A percentile compares a stretch with the other conserved stretches of the same genome.
phyloP scores from a whole-genome alignment of 495 filamentous ascomycete species.

The Hypoxylon fuscum region DNA sequence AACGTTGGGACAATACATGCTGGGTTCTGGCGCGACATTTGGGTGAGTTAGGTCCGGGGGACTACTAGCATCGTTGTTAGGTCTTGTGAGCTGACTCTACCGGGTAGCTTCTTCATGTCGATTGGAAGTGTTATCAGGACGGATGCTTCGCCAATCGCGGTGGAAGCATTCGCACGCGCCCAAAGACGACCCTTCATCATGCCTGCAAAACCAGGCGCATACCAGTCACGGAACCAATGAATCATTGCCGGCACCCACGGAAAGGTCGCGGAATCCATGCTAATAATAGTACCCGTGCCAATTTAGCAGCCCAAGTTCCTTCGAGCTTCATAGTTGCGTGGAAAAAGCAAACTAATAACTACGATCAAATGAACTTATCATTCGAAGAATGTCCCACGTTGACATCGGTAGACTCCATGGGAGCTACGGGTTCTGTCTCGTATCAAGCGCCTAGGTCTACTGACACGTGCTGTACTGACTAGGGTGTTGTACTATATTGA shows the following conservation, averaged over 20 bases:
- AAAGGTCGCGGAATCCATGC: neutral
- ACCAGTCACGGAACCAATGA: constrained; percentile 46
- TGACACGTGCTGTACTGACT: neutral
- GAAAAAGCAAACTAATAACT: neutral
- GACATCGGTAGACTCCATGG: neutral
- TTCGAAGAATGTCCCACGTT: constrained; percentile 2
- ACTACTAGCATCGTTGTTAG: neutral
- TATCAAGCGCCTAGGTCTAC: constrained; percentile 1
- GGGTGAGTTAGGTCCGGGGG: constrained; percentile 68
- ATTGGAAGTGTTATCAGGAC: constrained; percentile 96
- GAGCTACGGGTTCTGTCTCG: neutral
- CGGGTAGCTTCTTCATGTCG: constrained; percentile 93
- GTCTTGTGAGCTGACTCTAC: constrained; percentile 23
- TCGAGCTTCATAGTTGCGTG: neutral
- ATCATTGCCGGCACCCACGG: neutral
- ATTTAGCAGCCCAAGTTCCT: neutral
- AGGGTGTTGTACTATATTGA: constrained; percentile 25
- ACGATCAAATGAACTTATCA: constrained; percentile 4
- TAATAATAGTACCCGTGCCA: neutral
- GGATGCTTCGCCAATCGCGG: constrained; percentile 70
- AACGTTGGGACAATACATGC: constrained; percentile 95
- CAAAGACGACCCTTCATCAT: constrained; percentile 70
- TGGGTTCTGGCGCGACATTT: constrained; percentile 95
- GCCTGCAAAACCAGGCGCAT: constrained; percentile 56
- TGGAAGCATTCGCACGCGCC: constrained; percentile 68